These are phyloP conservation scores for Candida chauliodis DNA, from an alignment of 805 yeast genomes.

Conservation along the genomic window DNA sequence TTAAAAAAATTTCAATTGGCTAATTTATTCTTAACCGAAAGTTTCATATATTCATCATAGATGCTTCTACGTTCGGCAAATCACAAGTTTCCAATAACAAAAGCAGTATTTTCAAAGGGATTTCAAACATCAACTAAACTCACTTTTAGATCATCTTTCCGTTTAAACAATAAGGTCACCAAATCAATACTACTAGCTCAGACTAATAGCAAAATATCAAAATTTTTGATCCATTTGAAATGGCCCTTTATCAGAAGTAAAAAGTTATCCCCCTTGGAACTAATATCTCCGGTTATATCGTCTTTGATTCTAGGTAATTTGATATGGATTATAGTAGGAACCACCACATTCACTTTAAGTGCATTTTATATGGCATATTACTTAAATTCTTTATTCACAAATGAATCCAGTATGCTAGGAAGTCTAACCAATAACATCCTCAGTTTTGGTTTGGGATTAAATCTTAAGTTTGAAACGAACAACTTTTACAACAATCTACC, in stretches of 20 bases:
- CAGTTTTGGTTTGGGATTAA: constrained; percentile 37
- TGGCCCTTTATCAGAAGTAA: constrained; percentile 47
- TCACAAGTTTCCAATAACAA: no score
- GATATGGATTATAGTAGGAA: constrained; percentile 52
- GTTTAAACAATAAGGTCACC: constrained; percentile 11
- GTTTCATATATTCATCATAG: not conserved
- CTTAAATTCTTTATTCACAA: constrained; percentile 8
- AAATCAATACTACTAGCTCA: constrained; percentile 26
- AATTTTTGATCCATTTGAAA: constrained; percentile 37
- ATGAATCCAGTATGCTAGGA: constrained; percentile 27
- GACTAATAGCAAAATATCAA: constrained; percentile 26
- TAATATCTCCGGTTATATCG: constrained; percentile 51
- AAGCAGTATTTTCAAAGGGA: no score
- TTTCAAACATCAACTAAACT: not conserved
- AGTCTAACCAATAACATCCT: constrained; percentile 32
- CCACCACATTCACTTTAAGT: constrained; percentile 53
- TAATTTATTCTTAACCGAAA: not conserved
- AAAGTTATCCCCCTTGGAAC: constrained; percentile 46
- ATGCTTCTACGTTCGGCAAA: not conserved
- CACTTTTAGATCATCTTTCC: not conserved
- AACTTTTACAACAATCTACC: constrained; percentile 39
- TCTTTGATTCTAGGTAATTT: constrained; percentile 58
- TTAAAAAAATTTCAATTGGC: constrained; percentile 2
- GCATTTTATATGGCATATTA: constrained; percentile 42
- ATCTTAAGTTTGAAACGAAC: constrained; percentile 32